Conservation (phyloP, 306 rosid species). For the Aeschynomene evenia region DNA sequence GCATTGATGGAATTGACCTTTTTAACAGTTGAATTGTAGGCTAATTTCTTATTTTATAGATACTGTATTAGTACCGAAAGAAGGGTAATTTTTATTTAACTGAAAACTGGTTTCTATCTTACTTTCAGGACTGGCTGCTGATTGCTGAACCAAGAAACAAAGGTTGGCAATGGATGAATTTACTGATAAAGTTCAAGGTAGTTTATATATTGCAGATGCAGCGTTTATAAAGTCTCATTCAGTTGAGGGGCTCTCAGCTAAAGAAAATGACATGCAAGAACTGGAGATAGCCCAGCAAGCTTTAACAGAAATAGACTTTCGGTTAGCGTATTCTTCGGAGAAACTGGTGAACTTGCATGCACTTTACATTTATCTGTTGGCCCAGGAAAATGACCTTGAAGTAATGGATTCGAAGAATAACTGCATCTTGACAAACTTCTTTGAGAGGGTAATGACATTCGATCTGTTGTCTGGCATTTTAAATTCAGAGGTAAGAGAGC, state of each 20-base stretch:
- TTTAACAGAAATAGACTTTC: constrained; percentile 66
- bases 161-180: constrained; percentile 49
- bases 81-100: constrained; percentile 7
- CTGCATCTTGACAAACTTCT: constrained; percentile 39
- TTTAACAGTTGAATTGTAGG: background rate
- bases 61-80: background rate
- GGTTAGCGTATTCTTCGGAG: constrained; percentile 80
- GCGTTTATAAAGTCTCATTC: constrained; percentile 37
- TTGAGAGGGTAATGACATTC: constrained; percentile 62
- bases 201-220: constrained; percentile 31
- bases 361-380: constrained; percentile 59
- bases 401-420: constrained; percentile 43
- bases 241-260: constrained; percentile 39
- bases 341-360: constrained; percentile 75
- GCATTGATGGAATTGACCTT: background rate
- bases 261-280: constrained; percentile 48
- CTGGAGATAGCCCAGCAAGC: constrained; percentile 55
- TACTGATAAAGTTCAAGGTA: constrained; percentile 38
- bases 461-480: constrained; percentile 75
- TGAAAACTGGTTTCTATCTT: constrained; percentile 13
- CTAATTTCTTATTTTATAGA: background rate
- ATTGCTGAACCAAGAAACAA: constrained; percentile 35
- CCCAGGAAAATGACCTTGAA: constrained; percentile 78
- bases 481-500: constrained; percentile 85
- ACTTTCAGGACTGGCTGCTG: constrained; percentile 30